Evolutionary conservation across 2,329 filamentous ascomycete species (phyloP), one percentile per base, ranked within the genome.

Genomic region (Fusarium setosum): DNA sequence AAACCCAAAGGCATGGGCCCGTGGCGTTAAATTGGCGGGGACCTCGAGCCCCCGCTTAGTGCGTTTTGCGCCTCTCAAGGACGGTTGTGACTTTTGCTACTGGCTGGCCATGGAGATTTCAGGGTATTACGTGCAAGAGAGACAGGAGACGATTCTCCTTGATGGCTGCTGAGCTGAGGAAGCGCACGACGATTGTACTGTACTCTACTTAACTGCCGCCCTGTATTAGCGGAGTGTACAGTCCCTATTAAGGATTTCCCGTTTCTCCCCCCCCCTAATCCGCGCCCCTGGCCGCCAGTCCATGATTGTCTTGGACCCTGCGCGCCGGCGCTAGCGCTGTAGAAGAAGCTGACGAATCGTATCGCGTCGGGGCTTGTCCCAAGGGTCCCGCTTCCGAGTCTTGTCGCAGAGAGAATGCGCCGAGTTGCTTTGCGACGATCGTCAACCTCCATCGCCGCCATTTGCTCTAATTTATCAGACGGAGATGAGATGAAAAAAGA

Each of bases 281-380:
- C 18, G n/a, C 13, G 24, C 41, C 56, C 65, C 64, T 65, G 41
- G 38, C 26, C 24, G 18, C 23, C 20, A 17, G 49, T 38, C 26
- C 35, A 34, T 35, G 35, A 50, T 55, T 64, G 68, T 59, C 57
- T 71, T 70, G 65, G 68, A 70, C 68, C 68, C 65, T 71, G 65
- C 63, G 65, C 63, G 53, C 55, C 20, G 48, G 50, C 57, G 41
- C 53, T 62, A 65, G 61, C 53, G 61, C 61, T 55, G 50, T 42
- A 59, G 56, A 63, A 20, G 41, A 31, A 47, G 34, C 45, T 47
- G 29, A 50, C 65, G 53, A 68, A 68, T 68, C 60, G 61, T 37
- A 24, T 50, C 20, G 35, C 41, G 26, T 9, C 29, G 44, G 42
- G 49, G 10, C 41, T 23, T 47, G 34, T 35, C 51, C 56, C 24